These are phyloP conservation scores for Suillus sp. DNA, from an alignment of 768 basidiomycete genomes.

Conservation along the genomic window DNA sequence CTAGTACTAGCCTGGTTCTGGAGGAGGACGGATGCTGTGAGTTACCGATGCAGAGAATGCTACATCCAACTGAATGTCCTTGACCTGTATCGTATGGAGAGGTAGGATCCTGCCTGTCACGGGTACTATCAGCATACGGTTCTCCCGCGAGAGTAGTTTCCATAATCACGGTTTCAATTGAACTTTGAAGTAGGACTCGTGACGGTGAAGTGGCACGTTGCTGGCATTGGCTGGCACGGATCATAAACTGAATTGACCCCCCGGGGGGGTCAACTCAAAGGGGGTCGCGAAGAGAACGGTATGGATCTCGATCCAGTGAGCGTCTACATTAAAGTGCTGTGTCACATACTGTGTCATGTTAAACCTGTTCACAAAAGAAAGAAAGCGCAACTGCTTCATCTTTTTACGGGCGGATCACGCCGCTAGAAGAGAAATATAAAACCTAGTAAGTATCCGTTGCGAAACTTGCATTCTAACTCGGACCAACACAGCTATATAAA, in stretches of 20 bases:
- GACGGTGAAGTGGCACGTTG: background rate
- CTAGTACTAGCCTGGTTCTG: background rate
- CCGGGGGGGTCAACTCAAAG: background rate
- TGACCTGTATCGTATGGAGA: background rate
- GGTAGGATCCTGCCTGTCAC: background rate
- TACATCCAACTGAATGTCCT: background rate
- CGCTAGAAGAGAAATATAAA: background rate
- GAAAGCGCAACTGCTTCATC: background rate
- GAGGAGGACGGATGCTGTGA: background rate
- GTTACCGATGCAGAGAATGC: background rate
- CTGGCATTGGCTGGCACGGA: slow-evolving; percentile 7
- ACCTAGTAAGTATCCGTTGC: background rate
- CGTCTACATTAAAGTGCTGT: slow-evolving; percentile 1
- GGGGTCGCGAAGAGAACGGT: background rate
- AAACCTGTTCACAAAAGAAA: slow-evolving; percentile 4
- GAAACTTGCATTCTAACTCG: background rate
- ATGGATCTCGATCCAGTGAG: background rate
- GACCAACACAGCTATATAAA: background rate
- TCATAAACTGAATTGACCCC: background rate
- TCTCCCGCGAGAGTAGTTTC: background rate
- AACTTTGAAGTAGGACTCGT: background rate
- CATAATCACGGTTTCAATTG: background rate
- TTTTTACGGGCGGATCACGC: slow-evolving; percentile 1
- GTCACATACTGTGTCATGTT: slow-evolving; percentile 6
- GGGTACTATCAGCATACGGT: background rate